Evolutionary conservation across 495 filamentous ascomycete genomes (phyloP), one percentile per base, ranked within the genome.

Genomic region (Terfezia boudieri): DNA sequence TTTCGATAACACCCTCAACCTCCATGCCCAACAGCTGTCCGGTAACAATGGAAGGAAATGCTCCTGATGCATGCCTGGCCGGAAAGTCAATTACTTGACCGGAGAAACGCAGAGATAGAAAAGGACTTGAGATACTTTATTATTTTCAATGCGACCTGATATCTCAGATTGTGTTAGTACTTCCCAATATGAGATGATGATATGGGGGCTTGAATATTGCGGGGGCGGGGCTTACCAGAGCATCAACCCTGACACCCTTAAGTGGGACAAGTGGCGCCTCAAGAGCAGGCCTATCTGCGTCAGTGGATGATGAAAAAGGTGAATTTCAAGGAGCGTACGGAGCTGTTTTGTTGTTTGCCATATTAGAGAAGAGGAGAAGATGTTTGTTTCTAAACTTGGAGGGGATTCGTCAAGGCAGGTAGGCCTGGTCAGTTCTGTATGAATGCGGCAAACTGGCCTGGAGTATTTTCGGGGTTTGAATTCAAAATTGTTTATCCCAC

Each of bases 111-210:
- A 20, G 41, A 46, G 14, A 73, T 74, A 58, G n/a, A 32, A 9
- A 32, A 85, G 75, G 26, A 84, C 81, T 20, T 46, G 74, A 81
- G 83, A 73, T 92, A 86, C 72, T 88, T 94, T 63, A 90, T 86
- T 63, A 95, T 85, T 71, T 93, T 93, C 85, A 94, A 86, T 53
- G 89, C 85, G 66, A 94, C 86, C 86, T 92, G 66, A 56, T 53
- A 52, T 53, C 56, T 50, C 49, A 43, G 48, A 56, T 36, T 55
- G 50, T 35, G 56, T 53, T 60, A 60, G 65, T 64, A 37, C 4
- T 5, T 32, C 26, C 26, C 26, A 32, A 57, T 60, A 62, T 57
- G 58, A 61, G 35, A 51, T n/a, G n/a, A n/a, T 17, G 55, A 43
- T 37, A 41, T 52, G 26, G 9, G 53, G 53, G 54, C 54, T 55